Percentiles rank a stretch among this genome's conserved stretches.
phyloP scores from a whole-genome alignment of 257 asterid species.

The Solanum neorickii region DNA sequence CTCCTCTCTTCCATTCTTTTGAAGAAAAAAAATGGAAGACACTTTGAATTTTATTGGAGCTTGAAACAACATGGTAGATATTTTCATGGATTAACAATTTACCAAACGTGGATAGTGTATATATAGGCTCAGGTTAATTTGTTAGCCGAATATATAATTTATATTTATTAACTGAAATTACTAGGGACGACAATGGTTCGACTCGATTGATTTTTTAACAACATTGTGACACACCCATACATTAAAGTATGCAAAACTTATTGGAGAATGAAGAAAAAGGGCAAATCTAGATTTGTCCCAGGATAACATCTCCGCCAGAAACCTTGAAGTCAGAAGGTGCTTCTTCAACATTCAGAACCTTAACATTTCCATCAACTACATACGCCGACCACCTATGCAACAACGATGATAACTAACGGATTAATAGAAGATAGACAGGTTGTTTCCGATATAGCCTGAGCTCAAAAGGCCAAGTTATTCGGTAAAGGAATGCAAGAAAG shows the following conservation, averaged over 20 bases:
- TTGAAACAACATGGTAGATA: neutral
- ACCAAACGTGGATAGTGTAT: neutral
- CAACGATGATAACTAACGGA: neutral
- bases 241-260: neutral
- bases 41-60: neutral
- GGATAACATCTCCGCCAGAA: conserved; percentile 76
- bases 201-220: neutral
- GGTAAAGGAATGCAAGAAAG: neutral
- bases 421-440: neutral
- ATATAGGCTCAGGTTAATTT: neutral
- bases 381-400: conserved; percentile 85
- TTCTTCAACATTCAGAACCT: conserved; percentile 72
- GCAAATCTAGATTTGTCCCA: conserved; percentile 51
- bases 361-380: conserved; percentile 73
- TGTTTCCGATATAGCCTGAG: neutral
- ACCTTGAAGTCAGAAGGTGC: conserved; percentile 82
- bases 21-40: too few relatives aligned
- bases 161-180: neutral
- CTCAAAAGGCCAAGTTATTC: neutral
- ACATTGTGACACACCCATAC: neutral
- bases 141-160: neutral
- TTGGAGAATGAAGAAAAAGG: neutral
- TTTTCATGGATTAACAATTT: neutral
- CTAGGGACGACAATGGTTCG: neutral
- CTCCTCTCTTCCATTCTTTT: neutral